A percentile compares a stretch with the other conserved stretches of the same genome.
These are phyloP conservation scores for Sphenostylis stenocarpa DNA, from an alignment of 306 rosid species.

Conservation along the genomic window DNA sequence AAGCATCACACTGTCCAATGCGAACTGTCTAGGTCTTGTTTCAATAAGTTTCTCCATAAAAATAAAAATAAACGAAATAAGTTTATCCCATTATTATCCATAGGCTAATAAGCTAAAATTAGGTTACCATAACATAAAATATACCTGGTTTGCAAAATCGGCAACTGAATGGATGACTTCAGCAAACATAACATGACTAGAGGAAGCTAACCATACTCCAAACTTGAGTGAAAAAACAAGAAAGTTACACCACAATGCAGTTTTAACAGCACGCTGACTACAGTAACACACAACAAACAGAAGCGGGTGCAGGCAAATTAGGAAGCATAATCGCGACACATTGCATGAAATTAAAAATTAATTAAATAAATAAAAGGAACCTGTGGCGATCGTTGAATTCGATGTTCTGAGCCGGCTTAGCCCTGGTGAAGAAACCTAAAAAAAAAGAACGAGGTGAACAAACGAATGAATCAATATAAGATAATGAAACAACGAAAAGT, in stretches of 20 bases:
- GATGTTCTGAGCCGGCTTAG: slow-evolving; percentile 60
- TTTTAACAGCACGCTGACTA: slow-evolving; percentile 93
- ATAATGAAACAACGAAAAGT: background rate
- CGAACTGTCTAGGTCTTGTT: background rate
- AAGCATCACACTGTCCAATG: background rate
- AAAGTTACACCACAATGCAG: slow-evolving; percentile 98
- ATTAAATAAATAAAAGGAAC: slow-evolving; percentile 25
- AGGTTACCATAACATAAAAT: background rate
- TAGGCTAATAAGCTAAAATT: too few species aligned
- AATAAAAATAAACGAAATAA: background rate
- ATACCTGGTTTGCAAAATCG: slow-evolving; percentile 96
- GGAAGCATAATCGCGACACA: background rate
- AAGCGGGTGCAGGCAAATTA: background rate
- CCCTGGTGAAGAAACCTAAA: slow-evolving; percentile 74
- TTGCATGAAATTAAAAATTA: background rate
- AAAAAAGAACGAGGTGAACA: background rate
- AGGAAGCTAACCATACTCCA: slow-evolving; percentile 78
- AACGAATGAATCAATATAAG: background rate
- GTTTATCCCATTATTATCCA: background rate
- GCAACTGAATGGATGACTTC: slow-evolving; percentile 92
- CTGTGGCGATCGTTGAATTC: slow-evolving; percentile 79
- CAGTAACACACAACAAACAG: background rate
- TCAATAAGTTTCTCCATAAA: too few species aligned
- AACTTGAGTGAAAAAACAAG: slow-evolving; percentile 97
- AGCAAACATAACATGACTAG: slow-evolving; percentile 95